Evolutionary conservation across 2,329 filamentous ascomycete genomes (phyloP).

Genomic region (Fusarium pseudonygamai): DNA sequence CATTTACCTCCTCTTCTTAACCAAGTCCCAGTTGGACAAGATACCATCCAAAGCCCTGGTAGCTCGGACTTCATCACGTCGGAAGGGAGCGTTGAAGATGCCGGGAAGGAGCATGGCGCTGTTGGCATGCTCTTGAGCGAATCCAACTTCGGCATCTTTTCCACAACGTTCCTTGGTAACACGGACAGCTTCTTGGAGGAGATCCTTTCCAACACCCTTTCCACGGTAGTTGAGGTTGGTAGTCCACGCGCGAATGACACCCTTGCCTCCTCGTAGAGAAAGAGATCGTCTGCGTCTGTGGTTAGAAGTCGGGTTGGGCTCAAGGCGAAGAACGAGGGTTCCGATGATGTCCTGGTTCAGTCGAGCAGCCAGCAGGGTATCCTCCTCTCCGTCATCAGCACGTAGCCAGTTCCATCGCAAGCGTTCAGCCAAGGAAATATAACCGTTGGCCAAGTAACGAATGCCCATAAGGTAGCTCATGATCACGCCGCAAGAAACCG

Average conservation of each 20-base stretch:
- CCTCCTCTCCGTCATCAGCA: conserved; percentile 55
- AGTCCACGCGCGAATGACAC: conserved; percentile 84
- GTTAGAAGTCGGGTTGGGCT: conserved; percentile 50
- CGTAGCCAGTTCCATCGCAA: conserved; percentile 70
- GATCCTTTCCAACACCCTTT: conserved; percentile 74
- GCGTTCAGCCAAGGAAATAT: conserved; percentile 69
- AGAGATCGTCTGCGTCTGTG: conserved; percentile 49
- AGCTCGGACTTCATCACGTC: conserved; percentile 67
- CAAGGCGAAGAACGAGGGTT: conserved; percentile 73
- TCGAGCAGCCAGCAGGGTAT: conserved; percentile 71
- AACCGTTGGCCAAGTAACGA: conserved; percentile 68
- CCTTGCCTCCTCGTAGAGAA: conserved; percentile 67
- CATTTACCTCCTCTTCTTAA: conserved; percentile 58
- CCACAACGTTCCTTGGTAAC: conserved; percentile 75
- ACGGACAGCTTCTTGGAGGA: conserved; percentile 78
- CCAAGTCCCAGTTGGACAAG: conserved; percentile 58
- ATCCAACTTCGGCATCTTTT: conserved; percentile 72
- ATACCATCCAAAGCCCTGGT: conserved; percentile 62
- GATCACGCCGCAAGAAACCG: conserved; percentile 67
- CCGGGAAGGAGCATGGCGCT: conserved; percentile 69
- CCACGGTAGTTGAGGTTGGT: conserved; percentile 74
- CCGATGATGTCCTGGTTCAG: conserved; percentile 77
- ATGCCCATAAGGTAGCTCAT: conserved; percentile 72
- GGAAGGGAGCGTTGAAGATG: conserved; percentile 70
- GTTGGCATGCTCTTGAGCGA: conserved; percentile 83